These are phyloP conservation scores for Exserohilum turcica DNA, from an alignment of 2,329 filamentous ascomycete genomes.

Conservation along the genomic window DNA sequence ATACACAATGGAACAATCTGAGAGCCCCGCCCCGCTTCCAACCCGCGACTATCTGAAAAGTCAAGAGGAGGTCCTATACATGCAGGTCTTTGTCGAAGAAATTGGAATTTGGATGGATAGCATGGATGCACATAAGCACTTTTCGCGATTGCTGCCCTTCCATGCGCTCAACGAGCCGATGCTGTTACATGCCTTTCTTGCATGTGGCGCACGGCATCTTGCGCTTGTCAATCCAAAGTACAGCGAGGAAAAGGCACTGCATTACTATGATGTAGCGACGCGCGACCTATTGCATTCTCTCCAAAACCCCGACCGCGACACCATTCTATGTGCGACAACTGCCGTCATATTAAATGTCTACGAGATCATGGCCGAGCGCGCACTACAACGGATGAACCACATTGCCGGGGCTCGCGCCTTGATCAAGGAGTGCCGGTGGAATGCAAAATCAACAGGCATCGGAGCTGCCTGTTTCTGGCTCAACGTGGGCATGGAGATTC, in stretches of 20 bases:
- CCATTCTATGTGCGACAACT: conserved; percentile 81
- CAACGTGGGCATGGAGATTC: conserved; percentile 87
- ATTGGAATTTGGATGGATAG: conserved; percentile 95
- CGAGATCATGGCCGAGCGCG: conserved; percentile 86
- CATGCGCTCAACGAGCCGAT: conserved; percentile 82
- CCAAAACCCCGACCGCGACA: conserved; percentile 84
- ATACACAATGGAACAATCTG: conserved; percentile 32
- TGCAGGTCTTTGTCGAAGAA: conserved; percentile 91
- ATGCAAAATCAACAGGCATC: conserved; percentile 75
- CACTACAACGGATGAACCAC: conserved; percentile 83
- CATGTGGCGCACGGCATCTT: conserved; percentile 84
- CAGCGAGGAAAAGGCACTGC: conserved; percentile 75
- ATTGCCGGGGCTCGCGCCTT: conserved; percentile 82
- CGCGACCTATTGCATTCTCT: conserved; percentile 75
- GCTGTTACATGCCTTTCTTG: conserved; percentile 85
- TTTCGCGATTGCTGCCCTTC: conserved; percentile 82
- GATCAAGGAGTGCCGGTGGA: conserved; percentile 90
- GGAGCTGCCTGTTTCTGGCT: conserved; percentile 93
- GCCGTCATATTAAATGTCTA: conserved; percentile 90
- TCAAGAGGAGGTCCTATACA: conserved; percentile 80
- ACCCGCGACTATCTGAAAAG: conserved; percentile 69
- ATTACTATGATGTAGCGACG: conserved; percentile 86
- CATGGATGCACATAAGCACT: conserved; percentile 83
- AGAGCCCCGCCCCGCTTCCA: conserved; percentile 31
- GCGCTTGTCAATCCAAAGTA: conserved; percentile 72